phyloP scores from a whole-genome alignment of 352 stramenopile species.

The Plasmopara viticola region DNA sequence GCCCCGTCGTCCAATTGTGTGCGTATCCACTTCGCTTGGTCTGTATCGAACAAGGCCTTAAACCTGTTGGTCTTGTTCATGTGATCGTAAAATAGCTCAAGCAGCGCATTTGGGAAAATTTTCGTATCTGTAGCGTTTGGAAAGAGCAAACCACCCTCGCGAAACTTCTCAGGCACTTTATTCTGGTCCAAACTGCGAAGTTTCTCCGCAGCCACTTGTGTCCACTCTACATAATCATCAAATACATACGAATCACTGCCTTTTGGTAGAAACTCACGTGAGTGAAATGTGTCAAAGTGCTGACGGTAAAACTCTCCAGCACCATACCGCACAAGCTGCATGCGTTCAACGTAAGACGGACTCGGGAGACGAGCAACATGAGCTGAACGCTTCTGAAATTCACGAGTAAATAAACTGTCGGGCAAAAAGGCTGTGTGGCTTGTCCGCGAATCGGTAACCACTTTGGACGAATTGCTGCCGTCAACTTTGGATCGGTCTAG shows the following conservation, averaged over 20 bases:
- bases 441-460: constrained; percentile 59
- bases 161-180: constrained; percentile 51
- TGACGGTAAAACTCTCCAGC: constrained; percentile 80
- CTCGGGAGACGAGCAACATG: constrained; percentile 60
- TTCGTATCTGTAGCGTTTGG: constrained; percentile 43
- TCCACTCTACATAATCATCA: constrained; percentile 66
- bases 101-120: constrained; percentile 55
- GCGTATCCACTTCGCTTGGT: constrained; percentile 57
- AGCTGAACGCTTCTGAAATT: constrained; percentile 63
- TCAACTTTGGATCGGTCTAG: constrained; percentile 70
- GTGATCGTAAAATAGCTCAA: constrained; percentile 52
- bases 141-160: constrained; percentile 49
- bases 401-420: constrained; percentile 57
- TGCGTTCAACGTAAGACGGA: constrained; percentile 53
- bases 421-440: constrained; percentile 78
- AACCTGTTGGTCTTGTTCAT: constrained; percentile 57
- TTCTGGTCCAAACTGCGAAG: constrained; percentile 35
- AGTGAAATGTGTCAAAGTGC: constrained; percentile 82
- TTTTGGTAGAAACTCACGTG: constrained; percentile 61
- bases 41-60: constrained; percentile 42
- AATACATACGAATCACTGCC: constrained; percentile 23
- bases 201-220: constrained; percentile 48
- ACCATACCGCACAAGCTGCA: constrained; percentile 75
- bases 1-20: constrained; percentile 34
- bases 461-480: constrained; percentile 49